Base-by-base conservation (phyloP, 2,329 filamentous ascomycete species). In the Chalaropsis thielavioides region DNA sequence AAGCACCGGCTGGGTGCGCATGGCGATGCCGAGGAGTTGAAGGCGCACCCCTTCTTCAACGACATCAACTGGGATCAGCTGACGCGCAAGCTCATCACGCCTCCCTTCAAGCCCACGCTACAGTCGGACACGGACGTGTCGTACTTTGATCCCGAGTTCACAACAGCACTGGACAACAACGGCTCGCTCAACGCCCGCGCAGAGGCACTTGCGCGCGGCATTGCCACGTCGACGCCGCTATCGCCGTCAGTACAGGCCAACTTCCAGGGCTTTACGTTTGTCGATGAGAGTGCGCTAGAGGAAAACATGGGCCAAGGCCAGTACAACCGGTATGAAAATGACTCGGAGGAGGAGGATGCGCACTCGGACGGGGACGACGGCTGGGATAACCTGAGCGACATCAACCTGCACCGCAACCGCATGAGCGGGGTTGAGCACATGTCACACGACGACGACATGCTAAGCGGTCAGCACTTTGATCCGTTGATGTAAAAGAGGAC, bases 111-210 rank as follows among this genome's bases (percentile, higher is more conserved):
- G 80, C 94, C 94, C 7, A 95, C 95, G 76, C 81, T 99, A 72
- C 95, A 95, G 81, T 94, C 89, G 15, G 91, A 96, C 74, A 90
- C 92, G 2, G 94, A 99, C 70, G 95, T 95, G 0, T 96, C 92
- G 56, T 97, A 99, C 76, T 99, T 99, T 72, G 94, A 99, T 71
- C 94, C 94, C 0, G 94, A 97, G 74, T 99, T 99, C 74, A 99
- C 94, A 63, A 96, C 94, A 69, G 94, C 94, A 5, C 78, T 97
- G 66, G 90, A 92, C 71, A 89, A 87, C 67, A 90, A 90, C 64
- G 85, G 88, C 1, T 96, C 92, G 0, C 80, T 97, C 66, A 97
- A 97, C 72, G 90, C 94, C 71, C 86, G 92, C 66, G 92, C 94
- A 3, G 90, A 90, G 15, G 90, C 90, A 7, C 75, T 97, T 61